Percentiles rank a stretch among this genome's conserved stretches.
Evolutionary conservation across 2,329 filamentous ascomycete species (phyloP).

Genomic region (Aspergillus intermedius): DNA sequence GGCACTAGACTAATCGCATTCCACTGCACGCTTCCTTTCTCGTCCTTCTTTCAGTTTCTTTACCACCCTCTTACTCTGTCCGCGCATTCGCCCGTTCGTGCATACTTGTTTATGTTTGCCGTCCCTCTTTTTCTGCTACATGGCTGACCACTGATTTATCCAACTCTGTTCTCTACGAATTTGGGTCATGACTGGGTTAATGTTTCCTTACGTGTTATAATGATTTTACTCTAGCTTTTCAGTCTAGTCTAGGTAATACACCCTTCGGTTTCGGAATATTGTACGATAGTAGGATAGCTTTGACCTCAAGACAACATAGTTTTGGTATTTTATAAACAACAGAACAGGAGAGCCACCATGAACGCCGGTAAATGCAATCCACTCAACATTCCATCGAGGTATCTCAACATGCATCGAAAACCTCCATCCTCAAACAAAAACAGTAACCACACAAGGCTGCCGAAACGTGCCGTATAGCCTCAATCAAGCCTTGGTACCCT

Average conservation of each 20-base stretch:
- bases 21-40: neutral
- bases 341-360: neutral
- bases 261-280: neutral
- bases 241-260: neutral
- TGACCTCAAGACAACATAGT: no score
- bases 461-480: no score
- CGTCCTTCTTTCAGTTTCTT: neutral
- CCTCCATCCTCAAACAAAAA: neutral
- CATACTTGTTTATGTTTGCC: no score
- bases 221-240: neutral
- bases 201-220: neutral
- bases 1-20: slow-evolving; percentile 19
- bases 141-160: neutral
- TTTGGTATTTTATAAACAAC: neutral
- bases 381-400: neutral
- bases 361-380: slow-evolving; percentile 1
- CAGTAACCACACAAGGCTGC: neutral
- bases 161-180: neutral
- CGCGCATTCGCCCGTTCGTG: no score
- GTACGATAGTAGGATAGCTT: no score
- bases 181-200: neutral
- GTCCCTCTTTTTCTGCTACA: no score
- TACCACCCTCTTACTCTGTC: neutral
- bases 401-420: neutral
- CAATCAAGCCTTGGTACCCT: slow-evolving; percentile 25